These are phyloP conservation scores for Lentinula sp. DNA, from an alignment of 768 basidiomycete genomes.

Conservation along the genomic window DNA sequence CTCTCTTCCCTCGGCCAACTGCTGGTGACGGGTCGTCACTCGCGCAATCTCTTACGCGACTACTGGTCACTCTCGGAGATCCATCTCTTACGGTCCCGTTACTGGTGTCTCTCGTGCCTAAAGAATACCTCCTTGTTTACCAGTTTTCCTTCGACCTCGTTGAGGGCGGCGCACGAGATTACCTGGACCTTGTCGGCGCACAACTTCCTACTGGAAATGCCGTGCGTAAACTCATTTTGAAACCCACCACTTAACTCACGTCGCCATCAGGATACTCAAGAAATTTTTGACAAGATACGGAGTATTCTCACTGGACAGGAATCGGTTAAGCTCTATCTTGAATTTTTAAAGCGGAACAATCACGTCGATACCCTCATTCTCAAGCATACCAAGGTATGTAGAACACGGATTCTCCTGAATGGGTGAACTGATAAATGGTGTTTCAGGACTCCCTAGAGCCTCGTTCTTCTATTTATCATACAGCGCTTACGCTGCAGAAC, in stretches of 20 bases:
- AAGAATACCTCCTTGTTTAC: conserved; percentile 76
- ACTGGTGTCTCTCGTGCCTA: conserved; percentile 62
- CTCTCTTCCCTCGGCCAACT: conserved; percentile 77
- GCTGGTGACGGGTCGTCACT: conserved; percentile 70
- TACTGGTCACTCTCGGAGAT: conserved; percentile 84
- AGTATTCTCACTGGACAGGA: conserved; percentile 87
- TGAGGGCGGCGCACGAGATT: conserved; percentile 92
- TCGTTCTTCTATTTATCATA: conserved; percentile 95
- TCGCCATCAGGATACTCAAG: conserved; percentile 44
- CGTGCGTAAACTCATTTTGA: conserved; percentile 29
- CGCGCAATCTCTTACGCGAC: conserved; percentile 76
- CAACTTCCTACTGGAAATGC: conserved; percentile 63
- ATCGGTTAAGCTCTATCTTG: conserved; percentile 87
- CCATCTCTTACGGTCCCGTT: conserved; percentile 74
- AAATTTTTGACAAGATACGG: conserved; percentile 68
- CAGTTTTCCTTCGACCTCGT: conserved; percentile 95
- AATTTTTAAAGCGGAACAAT: conserved; percentile 94
- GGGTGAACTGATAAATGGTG: conserved; percentile 1
- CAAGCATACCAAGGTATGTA: conserved; percentile 80
- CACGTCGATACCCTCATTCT: conserved; percentile 88
- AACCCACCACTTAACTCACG: conserved; percentile 7
- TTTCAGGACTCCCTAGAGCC: conserved; percentile 82
- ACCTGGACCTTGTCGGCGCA: conserved; percentile 69
- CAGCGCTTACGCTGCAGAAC: conserved; percentile 92
- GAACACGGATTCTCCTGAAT: background rate